Conservation (phyloP, 129 eudicot genomes). For the Silybum marianum region DNA sequence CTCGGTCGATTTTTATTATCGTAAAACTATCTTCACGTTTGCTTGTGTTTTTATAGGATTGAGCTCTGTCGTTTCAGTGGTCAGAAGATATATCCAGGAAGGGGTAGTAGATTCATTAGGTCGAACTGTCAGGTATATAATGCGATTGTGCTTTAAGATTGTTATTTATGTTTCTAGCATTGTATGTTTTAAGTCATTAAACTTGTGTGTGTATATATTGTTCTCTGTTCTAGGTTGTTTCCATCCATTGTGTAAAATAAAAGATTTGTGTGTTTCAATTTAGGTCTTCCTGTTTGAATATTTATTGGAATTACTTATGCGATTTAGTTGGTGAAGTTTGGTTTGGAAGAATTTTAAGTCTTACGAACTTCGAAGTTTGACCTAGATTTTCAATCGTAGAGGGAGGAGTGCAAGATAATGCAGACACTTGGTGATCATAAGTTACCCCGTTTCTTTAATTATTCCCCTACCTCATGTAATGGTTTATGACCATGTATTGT, state of each 20-base stretch:
- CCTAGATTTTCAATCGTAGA: neutral
- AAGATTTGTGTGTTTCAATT: neutral
- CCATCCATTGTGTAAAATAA: neutral
- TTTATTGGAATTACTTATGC: neutral
- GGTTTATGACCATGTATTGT: neutral
- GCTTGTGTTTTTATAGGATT: too few species aligned
- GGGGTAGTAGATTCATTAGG: conserved; percentile 74
- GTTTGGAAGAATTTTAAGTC: too few species aligned
- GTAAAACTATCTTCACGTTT: too few species aligned
- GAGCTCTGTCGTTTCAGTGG: too few species aligned
- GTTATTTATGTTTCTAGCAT: neutral
- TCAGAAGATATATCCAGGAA: too few species aligned
- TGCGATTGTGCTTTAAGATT: neutral
- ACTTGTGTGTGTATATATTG: too few species aligned
- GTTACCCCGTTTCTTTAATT: conserved; percentile 86
- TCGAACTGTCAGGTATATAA: conserved; percentile 65
- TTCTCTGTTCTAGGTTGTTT: neutral
- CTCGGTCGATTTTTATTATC: too few species aligned
- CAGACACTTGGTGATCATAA: conserved; percentile 86
- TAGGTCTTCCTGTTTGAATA: conserved; percentile 36
- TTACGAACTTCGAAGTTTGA: neutral
- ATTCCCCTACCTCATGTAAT: conserved; percentile 95
- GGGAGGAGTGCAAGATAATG: conserved; percentile 33
- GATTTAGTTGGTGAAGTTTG: too few species aligned
- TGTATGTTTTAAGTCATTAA: neutral